These are phyloP conservation scores for Mycena citricolor DNA, from an alignment of 1,284 basidiomycete genomes.

Conservation along the genomic window DNA sequence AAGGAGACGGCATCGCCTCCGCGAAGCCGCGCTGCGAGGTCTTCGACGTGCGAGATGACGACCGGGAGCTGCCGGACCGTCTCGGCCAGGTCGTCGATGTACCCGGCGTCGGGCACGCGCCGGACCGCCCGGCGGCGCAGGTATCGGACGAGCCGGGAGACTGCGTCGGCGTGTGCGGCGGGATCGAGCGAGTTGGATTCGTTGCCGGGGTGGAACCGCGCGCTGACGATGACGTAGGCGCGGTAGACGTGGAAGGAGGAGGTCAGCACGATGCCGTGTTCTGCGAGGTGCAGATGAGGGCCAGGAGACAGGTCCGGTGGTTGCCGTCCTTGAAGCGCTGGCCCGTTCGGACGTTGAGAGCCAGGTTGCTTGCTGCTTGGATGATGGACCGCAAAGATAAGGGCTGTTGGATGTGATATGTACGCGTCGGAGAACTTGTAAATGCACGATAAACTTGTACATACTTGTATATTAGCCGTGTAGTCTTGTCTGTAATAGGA, in stretches of 20 bases:
- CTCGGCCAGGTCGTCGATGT: constrained; percentile 10
- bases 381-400: constrained; percentile 6
- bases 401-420: not conserved
- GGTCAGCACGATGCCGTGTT: constrained; percentile 12
- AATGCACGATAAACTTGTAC: not conserved
- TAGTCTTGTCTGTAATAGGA: not conserved
- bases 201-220: constrained; percentile 21
- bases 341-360: constrained; percentile 12
- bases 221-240: constrained; percentile 18
- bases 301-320: constrained; percentile 17
- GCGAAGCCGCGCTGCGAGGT: constrained; percentile 6
- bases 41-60: constrained; percentile 13
- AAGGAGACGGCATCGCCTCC: not conserved
- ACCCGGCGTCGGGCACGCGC: not conserved
- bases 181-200: constrained; percentile 15
- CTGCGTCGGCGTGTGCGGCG: constrained; percentile 11
- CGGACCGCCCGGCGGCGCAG: constrained; percentile 11
- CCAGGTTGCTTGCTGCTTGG: constrained; percentile 7
- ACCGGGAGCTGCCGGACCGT: constrained; percentile 15
- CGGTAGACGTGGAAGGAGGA: constrained; percentile 18
- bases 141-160: constrained; percentile 7
- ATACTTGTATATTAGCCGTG: constrained; percentile 2
- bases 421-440: not conserved
- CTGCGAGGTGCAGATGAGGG: constrained; percentile 10
- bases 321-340: constrained; percentile 19